Evolutionary conservation across 2,329 filamentous ascomycete species (phyloP).

Genomic region (Plectosphaerella plurivora): DNA sequence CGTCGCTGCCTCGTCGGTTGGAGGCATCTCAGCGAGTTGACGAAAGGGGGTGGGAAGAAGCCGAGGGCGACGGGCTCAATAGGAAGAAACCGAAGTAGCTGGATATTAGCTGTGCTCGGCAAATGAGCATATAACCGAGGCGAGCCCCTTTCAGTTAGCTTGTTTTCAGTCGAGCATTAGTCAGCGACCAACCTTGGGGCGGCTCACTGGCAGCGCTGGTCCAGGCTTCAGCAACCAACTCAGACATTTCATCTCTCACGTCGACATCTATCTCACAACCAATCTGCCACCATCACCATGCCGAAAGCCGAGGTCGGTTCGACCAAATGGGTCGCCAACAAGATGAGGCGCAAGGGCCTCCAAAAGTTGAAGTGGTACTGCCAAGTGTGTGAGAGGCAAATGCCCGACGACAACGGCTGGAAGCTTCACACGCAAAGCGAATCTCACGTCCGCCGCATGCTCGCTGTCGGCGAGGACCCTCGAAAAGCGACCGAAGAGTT

Average conservation of each 20-base stretch:
- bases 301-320: conserved; percentile 87
- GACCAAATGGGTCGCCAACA: conserved; percentile 86
- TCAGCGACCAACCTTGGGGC: no score
- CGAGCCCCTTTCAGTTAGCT: no score
- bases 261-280: neutral
- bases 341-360: conserved; percentile 76
- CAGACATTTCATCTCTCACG: neutral
- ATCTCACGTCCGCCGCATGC: conserved; percentile 84
- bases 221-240: no score
- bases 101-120: no score
- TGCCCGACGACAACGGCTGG: conserved; percentile 82
- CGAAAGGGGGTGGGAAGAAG: no score
- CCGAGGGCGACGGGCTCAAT: no score
- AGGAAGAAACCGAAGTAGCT: no score
- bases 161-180: no score
- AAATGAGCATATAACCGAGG: no score
- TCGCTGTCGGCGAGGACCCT: conserved; percentile 81
- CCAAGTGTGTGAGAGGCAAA: conserved; percentile 64
- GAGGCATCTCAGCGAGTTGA: no score
- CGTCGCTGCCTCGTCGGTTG: no score
- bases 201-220: no score
- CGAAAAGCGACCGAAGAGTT: conserved; percentile 80
- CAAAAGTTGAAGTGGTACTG: conserved; percentile 92
- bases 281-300: conserved; percentile 54
- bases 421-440: conserved; percentile 85